Evolutionary conservation across 371 early-diverging fungal species (phyloP), one percentile per base, ranked within the genome.

Genomic region (Zopfochytrium polystomum): DNA sequence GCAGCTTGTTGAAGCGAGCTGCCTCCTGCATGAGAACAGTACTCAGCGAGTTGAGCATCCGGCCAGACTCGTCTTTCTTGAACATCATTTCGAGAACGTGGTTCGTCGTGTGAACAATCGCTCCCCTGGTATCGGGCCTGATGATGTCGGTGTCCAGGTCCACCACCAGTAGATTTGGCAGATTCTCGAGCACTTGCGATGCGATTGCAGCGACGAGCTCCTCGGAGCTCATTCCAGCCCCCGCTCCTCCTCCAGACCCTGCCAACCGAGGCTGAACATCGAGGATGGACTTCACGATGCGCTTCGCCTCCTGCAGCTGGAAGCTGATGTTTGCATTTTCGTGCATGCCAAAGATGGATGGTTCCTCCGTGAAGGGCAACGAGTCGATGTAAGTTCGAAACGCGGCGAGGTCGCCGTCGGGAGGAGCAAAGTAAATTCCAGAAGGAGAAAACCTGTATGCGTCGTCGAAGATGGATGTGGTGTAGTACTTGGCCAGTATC

Each of bases 261-360:
- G 68, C 67, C 29, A 79, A 31, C 3, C 79, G 50, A 1, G 80
- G 80, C 60, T 79, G 80, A 2, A 78, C 75, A 49, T 76, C 76
- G 2, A 76, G 55, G 22, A 78, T 66, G 0, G 76, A 73, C 48
- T 62, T 55, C 44, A 78, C 62, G 20, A 76, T 49, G 32, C 76
- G 56, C 22, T 69, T 58, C 0, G 76, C 63, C 60, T 78, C 78
- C 58, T 76, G 76, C 45, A 78, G 43, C 51, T 76, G 76, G 62
- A 54, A 78, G 49, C 68, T 67, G 49, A 78, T 73, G 43, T 78
- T 76, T 2, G 78, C 78, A 49, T 78, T 78, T 50, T 73, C 76
- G 60, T 78, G 76, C 78, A 78, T 78, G 1, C 78, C 78, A 55
- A 78, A 76, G n/a, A 76, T 72, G 0, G 72, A 67, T 11, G 78